Evolutionary conservation across 805 yeast genomes (phyloP).

Genomic region (Gaillardinia entomophila): DNA sequence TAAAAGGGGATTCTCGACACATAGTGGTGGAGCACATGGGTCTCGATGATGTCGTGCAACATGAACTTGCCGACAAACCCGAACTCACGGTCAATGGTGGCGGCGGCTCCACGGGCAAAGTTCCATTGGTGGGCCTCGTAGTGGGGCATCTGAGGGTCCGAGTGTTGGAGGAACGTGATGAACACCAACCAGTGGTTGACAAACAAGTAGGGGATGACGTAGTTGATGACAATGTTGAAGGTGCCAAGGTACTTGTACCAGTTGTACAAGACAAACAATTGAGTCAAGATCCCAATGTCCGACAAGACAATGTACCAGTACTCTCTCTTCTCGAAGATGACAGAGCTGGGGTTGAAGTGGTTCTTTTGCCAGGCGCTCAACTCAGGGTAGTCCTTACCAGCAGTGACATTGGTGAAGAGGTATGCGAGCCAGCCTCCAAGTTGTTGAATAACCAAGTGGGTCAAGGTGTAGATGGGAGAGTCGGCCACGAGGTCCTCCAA

Average conservation of each 20-base stretch:
- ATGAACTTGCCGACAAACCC: slow-evolving; percentile 73
- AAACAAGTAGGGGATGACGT: slow-evolving; percentile 71
- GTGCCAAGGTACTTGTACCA: slow-evolving; percentile 61
- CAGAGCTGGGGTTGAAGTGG: slow-evolving; percentile 71
- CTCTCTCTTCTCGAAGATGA: slow-evolving; percentile 68
- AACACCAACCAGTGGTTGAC: slow-evolving; percentile 90
- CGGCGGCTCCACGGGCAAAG: slow-evolving; percentile 86
- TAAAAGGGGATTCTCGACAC: slow-evolving; percentile 82
- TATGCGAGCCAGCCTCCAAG: slow-evolving; percentile 71
- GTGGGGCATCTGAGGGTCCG: slow-evolving; percentile 76
- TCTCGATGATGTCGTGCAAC: slow-evolving; percentile 86
- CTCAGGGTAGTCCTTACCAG: slow-evolving; percentile 57
- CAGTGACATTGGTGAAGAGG: slow-evolving; percentile 61
- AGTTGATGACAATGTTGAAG: slow-evolving; percentile 58
- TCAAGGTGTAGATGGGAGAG: slow-evolving; percentile 63
- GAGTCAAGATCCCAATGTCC: slow-evolving; percentile 63
- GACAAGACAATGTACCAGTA: slow-evolving; percentile 66
- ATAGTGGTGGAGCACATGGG: slow-evolving; percentile 85
- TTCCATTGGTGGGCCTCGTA: slow-evolving; percentile 74
- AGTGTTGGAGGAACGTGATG: slow-evolving; percentile 80
- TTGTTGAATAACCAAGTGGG: slow-evolving; percentile 58
- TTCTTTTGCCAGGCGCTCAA: slow-evolving; percentile 43
- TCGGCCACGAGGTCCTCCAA: slow-evolving; percentile 62
- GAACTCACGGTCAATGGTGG: slow-evolving; percentile 80
- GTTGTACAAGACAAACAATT: slow-evolving; percentile 47